A percentile compares a stretch with the other conserved stretches of the same genome.
phyloP scores from a whole-genome alignment of 768 basidiomycete species.

The Leccinum pellstonianum region DNA sequence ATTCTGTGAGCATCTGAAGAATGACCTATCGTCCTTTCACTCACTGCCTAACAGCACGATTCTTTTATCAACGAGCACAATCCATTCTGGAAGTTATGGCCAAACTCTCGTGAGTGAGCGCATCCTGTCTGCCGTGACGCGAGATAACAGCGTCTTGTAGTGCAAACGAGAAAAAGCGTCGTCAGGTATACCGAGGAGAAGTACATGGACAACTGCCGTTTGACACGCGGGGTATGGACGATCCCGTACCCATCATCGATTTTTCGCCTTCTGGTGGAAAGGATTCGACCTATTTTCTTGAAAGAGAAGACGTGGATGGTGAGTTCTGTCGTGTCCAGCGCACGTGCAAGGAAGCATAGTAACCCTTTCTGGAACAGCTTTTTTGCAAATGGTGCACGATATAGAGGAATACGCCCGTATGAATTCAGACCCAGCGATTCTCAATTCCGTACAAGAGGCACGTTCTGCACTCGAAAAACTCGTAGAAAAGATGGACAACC shows the following conservation, averaged over 20 bases:
- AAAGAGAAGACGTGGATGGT: conserved; percentile 73
- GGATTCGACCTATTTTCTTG: conserved; percentile 65
- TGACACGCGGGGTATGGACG: conserved; percentile 77
- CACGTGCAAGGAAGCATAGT: neutral
- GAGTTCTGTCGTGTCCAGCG: conserved; percentile 41
- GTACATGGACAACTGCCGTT: conserved; percentile 87
- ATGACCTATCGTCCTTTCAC: neutral
- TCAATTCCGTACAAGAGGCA: conserved; percentile 61
- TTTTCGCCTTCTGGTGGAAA: conserved; percentile 68
- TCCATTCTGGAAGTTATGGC: conserved; percentile 85
- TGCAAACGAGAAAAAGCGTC: conserved; percentile 74
- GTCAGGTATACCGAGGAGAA: conserved; percentile 83
- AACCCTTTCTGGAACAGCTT: conserved; percentile 39
- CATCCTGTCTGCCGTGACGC: neutral
- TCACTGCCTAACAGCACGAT: conserved; percentile 49
- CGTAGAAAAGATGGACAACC: conserved; percentile 71
- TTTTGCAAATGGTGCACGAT: conserved; percentile 63
- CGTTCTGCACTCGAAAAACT: conserved; percentile 64
- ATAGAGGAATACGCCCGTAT: conserved; percentile 56
- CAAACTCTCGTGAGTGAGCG: conserved; percentile 70
- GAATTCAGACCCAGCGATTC: conserved; percentile 44
- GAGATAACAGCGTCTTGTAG: conserved; percentile 36
- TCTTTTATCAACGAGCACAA: conserved; percentile 80
- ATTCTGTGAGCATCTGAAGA: conserved; percentile 56
- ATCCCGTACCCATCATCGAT: conserved; percentile 74